phyloP scores from a whole-genome alignment of 2,329 filamentous ascomycete species.

The Simplicillium aogashimaense region DNA sequence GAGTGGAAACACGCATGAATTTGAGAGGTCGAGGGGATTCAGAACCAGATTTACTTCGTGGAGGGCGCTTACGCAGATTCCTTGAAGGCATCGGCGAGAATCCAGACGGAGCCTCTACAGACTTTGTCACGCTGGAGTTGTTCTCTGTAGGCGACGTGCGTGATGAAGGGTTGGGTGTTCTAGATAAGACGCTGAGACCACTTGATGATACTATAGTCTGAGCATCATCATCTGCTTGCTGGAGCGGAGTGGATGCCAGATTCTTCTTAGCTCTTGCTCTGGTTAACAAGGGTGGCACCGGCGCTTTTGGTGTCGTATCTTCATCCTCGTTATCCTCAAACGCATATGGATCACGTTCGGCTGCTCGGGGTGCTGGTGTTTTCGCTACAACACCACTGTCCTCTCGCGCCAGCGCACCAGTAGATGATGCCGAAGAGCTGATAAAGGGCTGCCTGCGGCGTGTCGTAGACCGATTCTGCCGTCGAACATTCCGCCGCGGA shows the following conservation, averaged over 20 bases:
- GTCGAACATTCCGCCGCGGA: conserved; percentile 9
- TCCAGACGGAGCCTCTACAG: not conserved
- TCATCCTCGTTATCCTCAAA: not conserved
- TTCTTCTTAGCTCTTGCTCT: conserved; percentile 1
- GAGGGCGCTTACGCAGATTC: too few species aligned
- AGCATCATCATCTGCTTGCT: conserved; percentile 1
- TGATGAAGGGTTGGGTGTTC: conserved; percentile 26
- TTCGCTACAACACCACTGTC: too few species aligned
- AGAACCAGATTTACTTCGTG: too few species aligned
- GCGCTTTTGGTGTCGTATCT: not conserved
- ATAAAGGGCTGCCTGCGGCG: conserved; percentile 15
- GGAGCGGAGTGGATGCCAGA: not conserved
- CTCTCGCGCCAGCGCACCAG: too few species aligned
- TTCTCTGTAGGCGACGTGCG: conserved; percentile 25
- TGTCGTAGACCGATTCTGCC: conserved; percentile 9
- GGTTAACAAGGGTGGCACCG: conserved; percentile 1
- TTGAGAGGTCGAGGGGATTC: too few species aligned
- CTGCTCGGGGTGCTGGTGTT: too few species aligned
- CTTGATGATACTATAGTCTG: conserved; percentile 1
- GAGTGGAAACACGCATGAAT: conserved; percentile 18
- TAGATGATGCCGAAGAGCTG: conserved; percentile 18
- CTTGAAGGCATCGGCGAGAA: conserved; percentile 2
- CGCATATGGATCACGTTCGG: not conserved
- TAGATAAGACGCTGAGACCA: conserved; percentile 25
- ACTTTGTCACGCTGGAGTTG: conserved; percentile 17